phyloP scores from a whole-genome alignment of 768 basidiomycete species.

The Pisolithus albus region DNA sequence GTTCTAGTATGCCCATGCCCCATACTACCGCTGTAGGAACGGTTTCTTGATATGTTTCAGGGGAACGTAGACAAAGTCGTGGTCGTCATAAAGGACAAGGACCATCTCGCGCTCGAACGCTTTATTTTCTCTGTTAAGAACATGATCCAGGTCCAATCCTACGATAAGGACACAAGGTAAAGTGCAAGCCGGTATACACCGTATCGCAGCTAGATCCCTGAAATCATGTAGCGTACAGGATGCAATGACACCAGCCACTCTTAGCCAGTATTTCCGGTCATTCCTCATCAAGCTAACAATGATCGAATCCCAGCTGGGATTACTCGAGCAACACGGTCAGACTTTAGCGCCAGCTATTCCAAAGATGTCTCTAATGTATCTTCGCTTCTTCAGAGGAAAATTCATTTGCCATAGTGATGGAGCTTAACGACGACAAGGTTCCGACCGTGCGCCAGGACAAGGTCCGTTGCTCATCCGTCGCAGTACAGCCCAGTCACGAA shows the following conservation, averaged over 20 bases:
- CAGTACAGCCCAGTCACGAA: neutral
- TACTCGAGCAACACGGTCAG: conserved; percentile 48
- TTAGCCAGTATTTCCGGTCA: conserved; percentile 74
- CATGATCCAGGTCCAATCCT: conserved; percentile 66
- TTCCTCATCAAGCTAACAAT: conserved; percentile 76
- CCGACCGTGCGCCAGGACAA: conserved; percentile 47
- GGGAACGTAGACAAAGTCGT: conserved; percentile 76
- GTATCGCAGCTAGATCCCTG: conserved; percentile 1
- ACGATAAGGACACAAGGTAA: conserved; percentile 65
- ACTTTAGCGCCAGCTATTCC: neutral
- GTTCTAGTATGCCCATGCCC: conserved; percentile 38
- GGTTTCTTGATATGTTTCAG: conserved; percentile 31
- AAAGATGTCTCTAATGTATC: neutral
- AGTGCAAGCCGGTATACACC: neutral
- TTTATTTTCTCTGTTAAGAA: conserved; percentile 84
- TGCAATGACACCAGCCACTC: conserved; percentile 56
- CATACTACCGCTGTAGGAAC: neutral
- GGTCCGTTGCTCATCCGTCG: conserved; percentile 21
- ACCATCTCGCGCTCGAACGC: conserved; percentile 78
- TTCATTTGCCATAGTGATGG: conserved; percentile 79
- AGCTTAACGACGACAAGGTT: conserved; percentile 60
- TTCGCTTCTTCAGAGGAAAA: conserved; percentile 45
- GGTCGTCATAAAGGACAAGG: conserved; percentile 76
- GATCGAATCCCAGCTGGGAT: conserved; percentile 66
- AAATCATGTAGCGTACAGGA: conserved; percentile 49